Evolutionary conservation across 225 moss, liverwort and hornwort species (phyloP).

Genomic region (Sphagnum contortum): DNA sequence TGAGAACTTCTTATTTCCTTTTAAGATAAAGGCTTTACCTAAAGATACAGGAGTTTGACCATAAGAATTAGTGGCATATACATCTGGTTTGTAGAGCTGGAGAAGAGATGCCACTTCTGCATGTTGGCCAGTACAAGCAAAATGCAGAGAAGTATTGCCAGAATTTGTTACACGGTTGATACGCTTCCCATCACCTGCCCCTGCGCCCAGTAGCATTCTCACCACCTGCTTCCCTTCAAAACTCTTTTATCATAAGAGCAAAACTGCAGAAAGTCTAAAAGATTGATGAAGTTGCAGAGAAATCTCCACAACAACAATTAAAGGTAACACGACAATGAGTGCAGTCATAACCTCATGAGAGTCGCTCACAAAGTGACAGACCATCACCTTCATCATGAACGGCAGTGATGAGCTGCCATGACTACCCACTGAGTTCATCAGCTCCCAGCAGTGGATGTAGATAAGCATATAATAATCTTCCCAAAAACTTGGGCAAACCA

Average conservation of each 20-base stretch:
- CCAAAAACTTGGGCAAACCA: too few relatives aligned
- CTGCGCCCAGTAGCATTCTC: conserved; percentile 73
- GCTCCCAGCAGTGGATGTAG: too few relatives aligned
- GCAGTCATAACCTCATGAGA: too few relatives aligned
- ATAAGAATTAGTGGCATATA: conserved; percentile 64
- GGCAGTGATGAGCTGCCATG: too few relatives aligned
- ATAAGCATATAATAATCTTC: too few relatives aligned
- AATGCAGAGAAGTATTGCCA: conserved; percentile 84
- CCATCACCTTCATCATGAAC: too few relatives aligned
- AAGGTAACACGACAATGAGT: too few relatives aligned
- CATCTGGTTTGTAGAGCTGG: conserved; percentile 75
- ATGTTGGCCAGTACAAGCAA: conserved; percentile 83
- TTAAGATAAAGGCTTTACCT: conserved; percentile 26
- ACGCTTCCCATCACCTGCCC: conserved; percentile 85
- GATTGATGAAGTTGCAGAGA: too few relatives aligned
- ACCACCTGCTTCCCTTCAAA: conserved; percentile 62
- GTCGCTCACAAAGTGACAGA: too few relatives aligned
- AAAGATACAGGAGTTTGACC: conserved; percentile 84
- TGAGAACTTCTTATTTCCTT: too few relatives aligned
- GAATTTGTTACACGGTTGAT: conserved; percentile 62
- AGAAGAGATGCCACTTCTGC: conserved; percentile 64
- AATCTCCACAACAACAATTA: too few relatives aligned
- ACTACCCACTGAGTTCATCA: too few relatives aligned
- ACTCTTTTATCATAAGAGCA: conserved; percentile 3
- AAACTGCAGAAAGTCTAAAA: background rate